Conservation (phyloP, 352 stramenopile genomes). For the Ophiocytium majus region DNA sequence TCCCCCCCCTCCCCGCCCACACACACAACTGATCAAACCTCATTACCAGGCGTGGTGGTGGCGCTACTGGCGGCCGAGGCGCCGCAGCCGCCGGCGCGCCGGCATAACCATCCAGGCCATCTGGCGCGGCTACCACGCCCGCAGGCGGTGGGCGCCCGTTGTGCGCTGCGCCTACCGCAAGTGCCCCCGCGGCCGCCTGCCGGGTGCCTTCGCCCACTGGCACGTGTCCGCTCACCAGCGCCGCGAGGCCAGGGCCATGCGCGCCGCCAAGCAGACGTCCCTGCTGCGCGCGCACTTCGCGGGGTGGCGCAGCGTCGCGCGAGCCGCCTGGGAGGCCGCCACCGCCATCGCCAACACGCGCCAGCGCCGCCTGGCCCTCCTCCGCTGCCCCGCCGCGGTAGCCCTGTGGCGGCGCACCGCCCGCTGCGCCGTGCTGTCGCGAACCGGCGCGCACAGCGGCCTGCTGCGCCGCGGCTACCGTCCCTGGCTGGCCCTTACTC, state of each 20-base stretch:
- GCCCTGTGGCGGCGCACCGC: background rate
- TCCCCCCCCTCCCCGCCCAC: too few relatives aligned
- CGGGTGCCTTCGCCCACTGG: background rate
- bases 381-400: background rate
- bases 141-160: background rate
- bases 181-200: background rate
- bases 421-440: too few relatives aligned
- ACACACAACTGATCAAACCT: too few relatives aligned
- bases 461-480: background rate
- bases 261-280: too few relatives aligned
- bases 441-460: too few relatives aligned
- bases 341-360: background rate
- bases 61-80: background rate
- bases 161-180: background rate
- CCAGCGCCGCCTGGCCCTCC: background rate
- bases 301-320: background rate
- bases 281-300: background rate
- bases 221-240: background rate
- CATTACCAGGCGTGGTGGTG: background rate
- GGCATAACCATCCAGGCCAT: background rate
- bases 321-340: background rate
- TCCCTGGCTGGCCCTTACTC: background rate
- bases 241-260: too few relatives aligned
- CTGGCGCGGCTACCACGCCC: background rate
- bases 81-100: too few relatives aligned